These are phyloP conservation scores for Aspergillus sclerotialis DNA, from an alignment of 2,329 filamentous ascomycete genomes.

Conservation along the genomic window DNA sequence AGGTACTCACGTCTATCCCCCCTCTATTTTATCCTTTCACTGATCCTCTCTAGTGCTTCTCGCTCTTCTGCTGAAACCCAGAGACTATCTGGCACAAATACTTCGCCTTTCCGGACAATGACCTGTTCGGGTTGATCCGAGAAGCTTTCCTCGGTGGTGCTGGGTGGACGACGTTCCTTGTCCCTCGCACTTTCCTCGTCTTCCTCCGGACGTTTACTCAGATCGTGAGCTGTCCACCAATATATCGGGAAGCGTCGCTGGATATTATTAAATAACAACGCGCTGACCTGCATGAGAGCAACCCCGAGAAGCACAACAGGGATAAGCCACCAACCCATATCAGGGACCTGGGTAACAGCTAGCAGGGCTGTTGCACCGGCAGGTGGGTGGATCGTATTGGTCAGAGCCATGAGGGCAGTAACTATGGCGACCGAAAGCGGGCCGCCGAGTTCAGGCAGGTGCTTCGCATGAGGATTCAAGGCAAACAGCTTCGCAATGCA, in stretches of 20 bases:
- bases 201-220: conserved; percentile 5
- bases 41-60: conserved; percentile 24
- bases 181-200: conserved; percentile 2
- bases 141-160: conserved; percentile 16
- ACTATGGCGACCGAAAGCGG: conserved; percentile 59
- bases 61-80: conserved; percentile 26
- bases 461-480: conserved; percentile 40
- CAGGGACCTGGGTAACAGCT: conserved; percentile 50
- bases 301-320: conserved; percentile 57
- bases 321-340: conserved; percentile 63
- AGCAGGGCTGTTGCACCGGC: conserved; percentile 68
- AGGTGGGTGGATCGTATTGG: conserved; percentile 66
- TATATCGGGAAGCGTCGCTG: conserved; percentile 61
- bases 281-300: conserved; percentile 54
- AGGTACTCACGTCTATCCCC: neutral
- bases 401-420: conserved; percentile 60
- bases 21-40: conserved; percentile 23
- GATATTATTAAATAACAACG: conserved; percentile 63
- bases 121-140: conserved; percentile 19
- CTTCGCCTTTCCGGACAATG: conserved; percentile 21
- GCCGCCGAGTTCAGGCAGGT: conserved; percentile 57
- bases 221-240: conserved; percentile 49
- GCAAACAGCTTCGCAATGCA: conserved; percentile 59
- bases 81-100: conserved; percentile 28
- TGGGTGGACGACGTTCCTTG: conserved; percentile 12